Percentiles rank a stretch among this genome's conserved stretches.
These are phyloP conservation scores for Suhomyces sp. DNA, from an alignment of 805 yeast species.

Conservation along the genomic window DNA sequence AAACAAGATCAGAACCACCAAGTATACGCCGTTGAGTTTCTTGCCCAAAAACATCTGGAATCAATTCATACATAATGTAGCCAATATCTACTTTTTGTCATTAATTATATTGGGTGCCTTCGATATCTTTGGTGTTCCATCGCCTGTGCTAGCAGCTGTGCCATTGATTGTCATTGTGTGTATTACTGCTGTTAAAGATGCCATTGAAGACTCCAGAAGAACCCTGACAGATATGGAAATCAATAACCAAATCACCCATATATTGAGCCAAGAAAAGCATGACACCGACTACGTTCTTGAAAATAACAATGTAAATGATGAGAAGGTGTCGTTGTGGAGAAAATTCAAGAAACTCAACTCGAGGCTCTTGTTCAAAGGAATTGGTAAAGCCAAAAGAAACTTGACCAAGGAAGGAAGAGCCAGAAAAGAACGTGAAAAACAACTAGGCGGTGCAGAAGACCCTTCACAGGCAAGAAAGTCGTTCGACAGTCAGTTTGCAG, in stretches of 20 bases:
- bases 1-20: conserved; percentile 92
- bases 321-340: conserved; percentile 67
- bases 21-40: conserved; percentile 87
- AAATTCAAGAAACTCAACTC: conserved; percentile 55
- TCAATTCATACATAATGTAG: conserved; percentile 75
- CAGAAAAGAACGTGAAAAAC: conserved; percentile 14
- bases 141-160: conserved; percentile 70
- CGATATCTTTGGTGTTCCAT: conserved; percentile 75
- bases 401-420: conserved; percentile 37
- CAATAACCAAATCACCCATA: conserved; percentile 70
- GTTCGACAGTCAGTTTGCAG: conserved; percentile 28
- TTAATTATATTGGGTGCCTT: conserved; percentile 73
- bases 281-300: conserved; percentile 24
- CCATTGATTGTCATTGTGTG: conserved; percentile 76
- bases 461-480: conserved; percentile 8
- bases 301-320: conserved; percentile 63
- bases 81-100: conserved; percentile 81
- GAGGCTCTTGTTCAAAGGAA: conserved; percentile 23
- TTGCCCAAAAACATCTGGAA: conserved; percentile 76
- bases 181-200: conserved; percentile 76
- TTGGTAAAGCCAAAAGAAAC: conserved; percentile 27
- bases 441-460: conserved; percentile 3
- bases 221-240: conserved; percentile 69
- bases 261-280: conserved; percentile 43
- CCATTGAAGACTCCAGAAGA: conserved; percentile 76